These are phyloP conservation scores for Geotrichum carabidarum DNA, from an alignment of 1,139 yeast species.

Conservation along the genomic window DNA sequence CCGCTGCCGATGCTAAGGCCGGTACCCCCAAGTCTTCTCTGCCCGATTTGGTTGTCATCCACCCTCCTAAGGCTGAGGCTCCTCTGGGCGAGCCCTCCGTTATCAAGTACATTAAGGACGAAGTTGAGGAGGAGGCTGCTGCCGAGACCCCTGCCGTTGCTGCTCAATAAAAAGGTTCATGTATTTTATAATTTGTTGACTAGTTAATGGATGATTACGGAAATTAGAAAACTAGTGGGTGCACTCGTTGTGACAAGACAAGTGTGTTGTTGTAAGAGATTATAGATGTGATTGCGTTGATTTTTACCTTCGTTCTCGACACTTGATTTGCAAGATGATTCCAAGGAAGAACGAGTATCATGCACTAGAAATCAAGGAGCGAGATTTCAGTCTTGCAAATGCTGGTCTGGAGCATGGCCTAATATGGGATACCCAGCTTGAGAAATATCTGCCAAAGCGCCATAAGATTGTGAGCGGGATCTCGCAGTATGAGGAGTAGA, in stretches of 20 bases:
- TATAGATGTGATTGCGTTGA: neutral
- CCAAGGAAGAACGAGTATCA: too few relatives aligned
- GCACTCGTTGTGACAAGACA: too few relatives aligned
- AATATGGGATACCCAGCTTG: neutral
- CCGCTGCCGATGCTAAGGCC: constrained; percentile 71
- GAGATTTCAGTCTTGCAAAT: too few relatives aligned
- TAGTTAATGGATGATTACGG: neutral
- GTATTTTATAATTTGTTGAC: constrained; percentile 2
- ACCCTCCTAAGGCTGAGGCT: constrained; percentile 97
- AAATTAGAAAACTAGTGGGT: too few relatives aligned
- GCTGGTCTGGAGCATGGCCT: neutral
- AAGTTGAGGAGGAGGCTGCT: constrained; percentile 26
- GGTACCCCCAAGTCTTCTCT: constrained; percentile 82
- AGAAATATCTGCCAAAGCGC: neutral
- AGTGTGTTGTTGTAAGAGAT: neutral
- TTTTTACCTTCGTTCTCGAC: neutral
- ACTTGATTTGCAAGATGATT: neutral
- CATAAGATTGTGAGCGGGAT: neutral
- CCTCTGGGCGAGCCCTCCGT: constrained; percentile 82
- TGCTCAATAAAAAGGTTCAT: constrained; percentile 14
- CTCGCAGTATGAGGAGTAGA: neutral
- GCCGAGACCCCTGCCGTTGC: constrained; percentile 21
- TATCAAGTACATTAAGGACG: constrained; percentile 35
- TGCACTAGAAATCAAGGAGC: too few relatives aligned
- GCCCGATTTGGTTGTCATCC: constrained; percentile 94